Evolutionary conservation across 2,329 filamentous ascomycete genomes (phyloP), one percentile per base, ranked within the genome.

Genomic region (Dothistroma septosporum): DNA sequence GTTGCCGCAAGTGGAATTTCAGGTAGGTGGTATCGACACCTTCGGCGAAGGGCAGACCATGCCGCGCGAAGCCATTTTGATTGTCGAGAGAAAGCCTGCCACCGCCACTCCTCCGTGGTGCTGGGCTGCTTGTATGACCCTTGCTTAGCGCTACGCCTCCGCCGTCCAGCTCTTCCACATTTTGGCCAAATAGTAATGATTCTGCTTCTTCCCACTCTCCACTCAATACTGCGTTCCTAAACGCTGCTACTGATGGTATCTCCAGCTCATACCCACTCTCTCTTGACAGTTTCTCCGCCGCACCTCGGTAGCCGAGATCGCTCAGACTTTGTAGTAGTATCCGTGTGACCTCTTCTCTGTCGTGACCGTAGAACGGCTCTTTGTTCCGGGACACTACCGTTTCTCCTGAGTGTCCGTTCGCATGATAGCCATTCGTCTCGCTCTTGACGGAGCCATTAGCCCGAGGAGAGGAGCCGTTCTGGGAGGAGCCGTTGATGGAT

Each of bases 211-310:
- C 74, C 94, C 94, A 99, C 60, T 86, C 82, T 12, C 94, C 94
- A 46, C 85, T 81, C 53, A 96, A 78, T 8, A 99, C 87, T 6
- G 93, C 90, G 66, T 80, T 85, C 64, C 92, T 83, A 69, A 99
- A 97, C 6, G 88, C 85, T n/a, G 91, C 87, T 21, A 97, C 93
- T 0, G 89, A 88, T 1, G 87, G 85, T 61, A 87, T 94, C 76
- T 99, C 94, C 61, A 99, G 79, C 72, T 93, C 86, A 73, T 85
- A 96, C 0, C 92, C 92, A 72, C 93, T 97, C 75, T 95, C 90
- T 62, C 83, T 82, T 70, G 85, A 88, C 60, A 99, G 80, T 62
- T 83, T 86, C 49, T 85, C 82, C 24, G 94, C 93, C 12, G 93
- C 90, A 12, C 81, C 80, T 61, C 86, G 81, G 72, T 97, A 97